Evolutionary conservation across 1,284 basidiomycete genomes (phyloP), one percentile per base, ranked within the genome.

Genomic region (Mycena citricolor): DNA sequence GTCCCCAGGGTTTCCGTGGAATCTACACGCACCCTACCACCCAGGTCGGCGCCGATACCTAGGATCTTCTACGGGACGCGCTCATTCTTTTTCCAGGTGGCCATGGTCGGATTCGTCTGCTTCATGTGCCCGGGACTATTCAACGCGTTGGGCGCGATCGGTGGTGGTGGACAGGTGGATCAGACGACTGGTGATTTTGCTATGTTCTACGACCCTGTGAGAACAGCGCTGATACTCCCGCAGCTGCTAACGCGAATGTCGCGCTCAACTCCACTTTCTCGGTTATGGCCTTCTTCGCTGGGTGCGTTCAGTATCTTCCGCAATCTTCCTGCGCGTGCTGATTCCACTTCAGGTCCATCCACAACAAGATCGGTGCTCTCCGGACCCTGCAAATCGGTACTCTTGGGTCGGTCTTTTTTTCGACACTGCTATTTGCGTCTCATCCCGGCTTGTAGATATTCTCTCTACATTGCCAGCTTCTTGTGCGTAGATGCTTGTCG

Each of bases 331-430:
- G n/a, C n/a, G n/a, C n/a, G n/a, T n/a, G n/a, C n/a, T n/a, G 20
- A 14, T 51, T 42, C 23, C 12, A 25, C 44, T 29, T 20, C 47
- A 87, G 85, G 24, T 83, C 86, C 19, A 68, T 90, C 63, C 81
- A 88, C 70, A 85, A 91, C 57, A 77, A 78, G 48, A 70, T 93
- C 26, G 90, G 90, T n/a, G 70, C 86, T 21, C 73, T 77, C 14
- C 55, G 81, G 10, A 89, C 88, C 0, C 78, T 93, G 13, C 68
- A 83, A 19, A 55, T 91, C 12, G 90, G 90, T 38, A 83, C 79
- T 16, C 61, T 69, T 5, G 86, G 85, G 8, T 90, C 88, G 58
- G 70, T 39, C n/a, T 6, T 11, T 22, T 10, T 24, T 21, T 32
- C 7, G 21, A 13, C 16, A 22, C 29, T 4, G n/a, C n/a, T 12